Evolutionary conservation across 345 rosid genomes (phyloP).

Genomic region (Pistacia vera): DNA sequence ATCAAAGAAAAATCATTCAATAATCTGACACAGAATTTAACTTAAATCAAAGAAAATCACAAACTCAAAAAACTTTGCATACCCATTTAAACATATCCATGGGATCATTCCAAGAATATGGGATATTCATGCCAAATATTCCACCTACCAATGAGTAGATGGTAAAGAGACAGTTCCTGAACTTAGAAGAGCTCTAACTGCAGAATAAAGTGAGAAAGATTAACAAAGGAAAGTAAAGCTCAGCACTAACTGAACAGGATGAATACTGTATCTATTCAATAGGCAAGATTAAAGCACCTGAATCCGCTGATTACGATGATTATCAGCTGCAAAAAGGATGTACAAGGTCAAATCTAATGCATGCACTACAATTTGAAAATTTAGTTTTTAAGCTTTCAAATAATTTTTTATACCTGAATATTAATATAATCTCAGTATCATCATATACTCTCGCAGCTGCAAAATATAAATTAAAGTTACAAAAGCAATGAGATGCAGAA

Average conservation of each 20-base stretch:
- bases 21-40: neutral
- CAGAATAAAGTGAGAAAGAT: constrained; percentile 21
- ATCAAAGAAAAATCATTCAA: constrained; percentile 4
- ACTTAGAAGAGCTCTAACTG: constrained; percentile 86
- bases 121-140: constrained; percentile 96
- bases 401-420: constrained; percentile 63
- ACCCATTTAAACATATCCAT: constrained; percentile 92
- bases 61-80: constrained; percentile 15
- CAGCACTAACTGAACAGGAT: constrained; percentile 80
- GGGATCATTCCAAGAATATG: constrained; percentile 71
- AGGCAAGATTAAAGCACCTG: constrained; percentile 51
- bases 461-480: constrained; percentile 22
- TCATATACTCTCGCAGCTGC: constrained; percentile 98
- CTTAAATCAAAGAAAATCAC: constrained; percentile 8
- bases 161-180: constrained; percentile 70
- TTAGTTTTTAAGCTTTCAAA: neutral
- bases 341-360: constrained; percentile 1
- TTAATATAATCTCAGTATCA: constrained; percentile 97
- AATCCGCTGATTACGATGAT: constrained; percentile 96
- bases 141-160: constrained; percentile 77
- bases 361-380: neutral
- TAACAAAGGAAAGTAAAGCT: neutral
- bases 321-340: constrained; percentile 70
- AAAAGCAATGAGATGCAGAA: neutral
- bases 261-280: constrained; percentile 43